Evolutionary conservation across 495 filamentous ascomycete species (phyloP).

Genomic region (Hyaloscypha bicolor): DNA sequence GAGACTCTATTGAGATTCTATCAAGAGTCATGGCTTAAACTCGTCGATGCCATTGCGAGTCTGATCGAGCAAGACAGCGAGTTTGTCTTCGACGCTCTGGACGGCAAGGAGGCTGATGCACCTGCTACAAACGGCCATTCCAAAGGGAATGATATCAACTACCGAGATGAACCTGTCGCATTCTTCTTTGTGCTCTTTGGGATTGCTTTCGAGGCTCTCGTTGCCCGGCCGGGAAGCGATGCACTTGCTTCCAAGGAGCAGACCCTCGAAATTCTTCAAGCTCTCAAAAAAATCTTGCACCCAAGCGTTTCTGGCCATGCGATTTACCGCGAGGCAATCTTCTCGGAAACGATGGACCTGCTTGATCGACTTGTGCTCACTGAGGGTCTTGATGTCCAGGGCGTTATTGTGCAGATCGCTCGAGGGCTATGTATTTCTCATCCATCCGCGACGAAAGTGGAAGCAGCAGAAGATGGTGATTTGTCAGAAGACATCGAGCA

Average conservation of each 20-base stretch:
- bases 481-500: slow-evolving; percentile 97
- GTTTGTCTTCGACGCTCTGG: slow-evolving; percentile 94
- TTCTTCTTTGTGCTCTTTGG: slow-evolving; percentile 99
- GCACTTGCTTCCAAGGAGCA: slow-evolving; percentile 73
- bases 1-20: slow-evolving; percentile 96
- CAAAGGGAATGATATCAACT: slow-evolving; percentile 80
- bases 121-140: slow-evolving; percentile 53
- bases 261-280: slow-evolving; percentile 85
- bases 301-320: slow-evolving; percentile 95
- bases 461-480: slow-evolving; percentile 67
- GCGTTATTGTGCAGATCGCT: slow-evolving; percentile 89
- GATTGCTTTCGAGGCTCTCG: slow-evolving; percentile 92
- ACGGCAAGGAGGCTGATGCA: slow-evolving; percentile 71
- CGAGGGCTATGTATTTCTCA: slow-evolving; percentile 87
- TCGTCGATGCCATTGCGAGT: slow-evolving; percentile 96
- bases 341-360: slow-evolving; percentile 96
- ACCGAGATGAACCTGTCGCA: slow-evolving; percentile 94
- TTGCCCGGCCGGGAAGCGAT: slow-evolving; percentile 72
- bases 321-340: slow-evolving; percentile 93
- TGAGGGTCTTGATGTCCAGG: slow-evolving; percentile 85
- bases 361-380: slow-evolving; percentile 92
- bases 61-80: slow-evolving; percentile 97
- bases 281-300: slow-evolving; percentile 91
- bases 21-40: slow-evolving; percentile 94
- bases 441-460: slow-evolving; percentile 76